Evolutionary conservation across 345 rosid species (phyloP), one percentile per base, ranked within the genome.

Genomic region (Lepidium africanum): DNA sequence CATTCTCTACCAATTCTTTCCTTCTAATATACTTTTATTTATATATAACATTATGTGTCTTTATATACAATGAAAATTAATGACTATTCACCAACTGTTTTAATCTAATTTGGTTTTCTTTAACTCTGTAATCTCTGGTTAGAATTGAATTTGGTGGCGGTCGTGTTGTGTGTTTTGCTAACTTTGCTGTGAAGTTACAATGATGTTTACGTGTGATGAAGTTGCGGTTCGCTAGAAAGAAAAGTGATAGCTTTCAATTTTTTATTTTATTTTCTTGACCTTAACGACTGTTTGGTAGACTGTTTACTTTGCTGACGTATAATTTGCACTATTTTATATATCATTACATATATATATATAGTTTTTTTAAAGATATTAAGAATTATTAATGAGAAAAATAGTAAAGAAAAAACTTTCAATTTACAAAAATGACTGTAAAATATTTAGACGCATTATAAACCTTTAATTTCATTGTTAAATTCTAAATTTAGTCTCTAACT

Each of bases 1-100:
- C 95, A 88, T 86, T 49, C 70, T 70, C 59, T 71, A 51, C 45
- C 36, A 71, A 68, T 65, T 13, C 53, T 61, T 68, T 53, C 70
- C 74, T 69, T 74, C n/a, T 52, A 74, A 57, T n/a, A 7, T 62
- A 67, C 59, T 68, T 54, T 2, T 68, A 61, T 60, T 17, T 62
- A 46, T 48, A 60, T 45, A 65, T 15, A 41, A 37, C 40, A 60
- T 43, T 37, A 19, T 43, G 23, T 60, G 38, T 67, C 19, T 59
- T 4, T 27, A 51, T 13, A 32, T 30, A 45, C 35, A 14, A 68
- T 36, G 65, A 54, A 14, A 62, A 25, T 25, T 0, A n/a, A 45
- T 67, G 70, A 46, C 46, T 37, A 43, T n/a, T 62, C 68, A 73
- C 72, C 77, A 66, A 73, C 67, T 73, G 77, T 73, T 59, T 51